Base-by-base conservation (phyloP, 352 stramenopile species). In the Nothophytophthora sp. region DNA sequence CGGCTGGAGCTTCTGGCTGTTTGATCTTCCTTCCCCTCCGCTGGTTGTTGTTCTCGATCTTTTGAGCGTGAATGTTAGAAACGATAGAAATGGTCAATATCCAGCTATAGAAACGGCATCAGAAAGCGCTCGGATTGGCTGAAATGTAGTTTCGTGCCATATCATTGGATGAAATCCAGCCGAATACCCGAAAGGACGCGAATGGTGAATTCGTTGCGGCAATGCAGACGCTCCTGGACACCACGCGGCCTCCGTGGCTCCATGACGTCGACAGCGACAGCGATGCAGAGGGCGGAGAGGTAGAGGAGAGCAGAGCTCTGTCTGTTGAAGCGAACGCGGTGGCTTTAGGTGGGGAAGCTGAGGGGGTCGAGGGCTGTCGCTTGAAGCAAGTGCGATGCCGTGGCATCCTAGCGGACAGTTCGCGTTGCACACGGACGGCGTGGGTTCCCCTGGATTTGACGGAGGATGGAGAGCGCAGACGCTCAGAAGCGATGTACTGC, bases 371-470 rank as follows among this genome's bases (percentile, higher is more conserved):
- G 6, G 13, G 38, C 15, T 5, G 24, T 13, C 12, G 38, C 18
- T 11, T 30, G 49, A 25, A 32, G 24, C 29, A 36, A 12, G 45
- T 62, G 44, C 53, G 38, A 6, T 62, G 54, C 18, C 19, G 35
- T 30, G 54, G 54, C 5, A 30, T 57, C 37, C 19, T 29, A 15
- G 22, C 46, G 10, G 39, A 34, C 4, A 46, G 54, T 4, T 16
- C 19, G 18, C 23, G 11, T 15, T 62, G 54, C 46, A 57, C 52
- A 23, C 35, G 52, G 4, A 61, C 52, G 24, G 28, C 46, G 3
- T n/a, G 39, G 53, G 18, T 50, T 10, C 18, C 38, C 7, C 9
- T 30, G 45, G 2, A 7, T 5, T 9, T 15, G 8, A 19, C 9
- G 11, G 27, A 30, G 5, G 16, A 39, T 25, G 20, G 1, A 22